A percentile compares a stretch with the other conserved stretches of the same genome.
Conservation (phyloP, 1,139 yeast genomes). For the Geotrichum citri-aurantii region DNA sequence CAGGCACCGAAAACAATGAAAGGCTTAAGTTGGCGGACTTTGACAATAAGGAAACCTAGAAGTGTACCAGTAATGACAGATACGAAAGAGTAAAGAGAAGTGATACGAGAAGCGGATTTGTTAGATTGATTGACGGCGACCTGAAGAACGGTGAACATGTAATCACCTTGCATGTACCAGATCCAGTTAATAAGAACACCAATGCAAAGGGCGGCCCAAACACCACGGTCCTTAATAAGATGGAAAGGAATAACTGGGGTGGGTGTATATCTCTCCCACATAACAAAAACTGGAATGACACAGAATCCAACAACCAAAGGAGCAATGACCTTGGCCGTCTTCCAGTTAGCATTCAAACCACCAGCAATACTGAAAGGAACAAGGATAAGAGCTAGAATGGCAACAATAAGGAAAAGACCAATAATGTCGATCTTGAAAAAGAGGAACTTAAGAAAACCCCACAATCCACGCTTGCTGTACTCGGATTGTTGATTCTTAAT, state of each 20-base stretch:
- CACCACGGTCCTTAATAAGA: slow-evolving; percentile 59
- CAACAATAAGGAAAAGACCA: slow-evolving; percentile 48
- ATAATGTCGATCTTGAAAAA: slow-evolving; percentile 50
- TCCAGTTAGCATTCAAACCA: slow-evolving; percentile 49
- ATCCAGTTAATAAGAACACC: slow-evolving; percentile 52
- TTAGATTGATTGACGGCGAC: slow-evolving; percentile 56
- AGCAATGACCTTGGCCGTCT: slow-evolving; percentile 51
- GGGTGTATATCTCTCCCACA: slow-evolving; percentile 52
- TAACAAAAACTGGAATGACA: slow-evolving; percentile 47
- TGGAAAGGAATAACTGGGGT: slow-evolving; percentile 56
- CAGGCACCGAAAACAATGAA: slow-evolving; percentile 55
- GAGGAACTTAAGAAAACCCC: slow-evolving; percentile 30
- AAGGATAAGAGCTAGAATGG: slow-evolving; percentile 49
- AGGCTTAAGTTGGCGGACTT: slow-evolving; percentile 50
- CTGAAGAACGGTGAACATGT: slow-evolving; percentile 55
- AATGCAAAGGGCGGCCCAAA: slow-evolving; percentile 55
- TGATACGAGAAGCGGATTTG: slow-evolving; percentile 60
- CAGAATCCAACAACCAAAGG: slow-evolving; percentile 61
- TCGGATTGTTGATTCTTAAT: slow-evolving; percentile 31
- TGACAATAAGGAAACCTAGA: slow-evolving; percentile 50
- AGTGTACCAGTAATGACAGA: slow-evolving; percentile 57
- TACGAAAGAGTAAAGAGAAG: slow-evolving; percentile 58
- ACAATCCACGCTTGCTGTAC: slow-evolving; percentile 28
- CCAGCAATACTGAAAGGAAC: slow-evolving; percentile 56
- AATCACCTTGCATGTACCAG: slow-evolving; percentile 66